A percentile compares a stretch with the other conserved stretches of the same genome.
phyloP scores from a whole-genome alignment of 2,329 filamentous ascomycete genomes.

The Huntiella abstrusa region DNA sequence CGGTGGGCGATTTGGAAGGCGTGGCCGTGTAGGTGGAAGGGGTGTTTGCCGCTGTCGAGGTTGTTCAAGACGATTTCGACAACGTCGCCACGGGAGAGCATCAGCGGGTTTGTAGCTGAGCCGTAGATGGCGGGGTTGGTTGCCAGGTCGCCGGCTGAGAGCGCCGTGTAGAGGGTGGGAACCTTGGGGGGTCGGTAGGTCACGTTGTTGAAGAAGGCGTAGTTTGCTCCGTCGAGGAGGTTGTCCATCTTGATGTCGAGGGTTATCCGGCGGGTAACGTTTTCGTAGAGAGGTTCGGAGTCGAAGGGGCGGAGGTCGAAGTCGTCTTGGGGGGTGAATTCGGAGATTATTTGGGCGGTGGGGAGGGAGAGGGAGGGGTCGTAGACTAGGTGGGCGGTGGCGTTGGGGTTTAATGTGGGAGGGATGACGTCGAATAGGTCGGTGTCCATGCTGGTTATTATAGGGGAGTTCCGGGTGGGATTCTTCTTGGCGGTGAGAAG shows the following conservation, averaged over 20 bases:
- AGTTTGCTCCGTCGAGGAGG: conserved; percentile 39
- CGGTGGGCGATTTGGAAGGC: conserved; percentile 50
- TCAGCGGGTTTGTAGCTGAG: conserved; percentile 42
- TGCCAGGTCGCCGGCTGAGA: conserved; percentile 42
- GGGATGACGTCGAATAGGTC: conserved; percentile 51
- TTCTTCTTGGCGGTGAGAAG: conserved; percentile 44
- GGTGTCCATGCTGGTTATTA: conserved; percentile 49
- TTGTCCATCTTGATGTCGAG: conserved; percentile 46
- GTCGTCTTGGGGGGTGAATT: conserved; percentile 51
- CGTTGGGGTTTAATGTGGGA: conserved; percentile 45
- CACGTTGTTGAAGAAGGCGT: conserved; percentile 56
- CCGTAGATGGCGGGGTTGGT: conserved; percentile 46
- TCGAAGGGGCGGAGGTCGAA: conserved; percentile 52
- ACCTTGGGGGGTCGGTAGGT: conserved; percentile 60
- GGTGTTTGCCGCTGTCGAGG: conserved; percentile 50
- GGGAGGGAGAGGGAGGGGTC: conserved; percentile 27
- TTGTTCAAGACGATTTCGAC: conserved; percentile 66
- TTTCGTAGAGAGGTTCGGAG: conserved; percentile 35
- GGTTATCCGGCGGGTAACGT: conserved; percentile 43
- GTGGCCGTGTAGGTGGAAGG: conserved; percentile 64
- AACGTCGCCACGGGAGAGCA: conserved; percentile 48
- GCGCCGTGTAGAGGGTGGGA: conserved; percentile 58
- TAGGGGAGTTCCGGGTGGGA: conserved; percentile 40
- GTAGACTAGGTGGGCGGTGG: conserved; percentile 46
- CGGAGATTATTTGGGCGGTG: conserved; percentile 34